Evolutionary conservation across 1,139 yeast genomes (phyloP), one percentile per base, ranked within the genome.

Genomic region (Yamadazyma friedrichii): DNA sequence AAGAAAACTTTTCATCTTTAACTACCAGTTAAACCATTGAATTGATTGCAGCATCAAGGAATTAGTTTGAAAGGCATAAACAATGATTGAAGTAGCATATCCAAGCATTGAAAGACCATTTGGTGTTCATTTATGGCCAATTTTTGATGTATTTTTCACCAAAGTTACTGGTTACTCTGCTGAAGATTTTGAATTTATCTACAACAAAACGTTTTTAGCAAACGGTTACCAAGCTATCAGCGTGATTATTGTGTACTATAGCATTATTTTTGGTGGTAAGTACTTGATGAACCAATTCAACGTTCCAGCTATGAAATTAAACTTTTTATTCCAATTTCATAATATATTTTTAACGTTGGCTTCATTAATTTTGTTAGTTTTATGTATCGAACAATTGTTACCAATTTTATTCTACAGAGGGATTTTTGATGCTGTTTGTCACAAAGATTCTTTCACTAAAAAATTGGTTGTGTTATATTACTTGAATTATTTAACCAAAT

Each of bases 61-160:
- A 20, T 20, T 20, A 20, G 24, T 5, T 20, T 20, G 8, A 20
- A 8, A 20, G 24, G 24, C 8, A 20, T 20, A 20, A 20, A 20
- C 8, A 5, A 20, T 33, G 27, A 38, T 41, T 38, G 44, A 41
- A 35, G 13, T 38, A 4, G 41, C 44, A 16, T 40, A 44, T 34
- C 97, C 97, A 33, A 68, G 84, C 32, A 58, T 88, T 41, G 86
- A 86, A 40, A 76, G 88, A 48, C 98, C 98, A 13, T 93, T 91
- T 63, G 98, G 98, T 38, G 50, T 93, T 41, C 78, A 86, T 55
- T 72, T 93, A 48, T 93, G 96, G 96, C 95, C 95, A 25, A 67
- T 91, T 45, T 88, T 93, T 64, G 80, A 83, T 56, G 67, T 67
- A 48, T 67, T 67, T 22, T 82, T 82, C 54, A 77, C 73, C 45